phyloP scores from a whole-genome alignment of 2,329 filamentous ascomycete genomes.

The Fonsecaea pedrosoi region DNA sequence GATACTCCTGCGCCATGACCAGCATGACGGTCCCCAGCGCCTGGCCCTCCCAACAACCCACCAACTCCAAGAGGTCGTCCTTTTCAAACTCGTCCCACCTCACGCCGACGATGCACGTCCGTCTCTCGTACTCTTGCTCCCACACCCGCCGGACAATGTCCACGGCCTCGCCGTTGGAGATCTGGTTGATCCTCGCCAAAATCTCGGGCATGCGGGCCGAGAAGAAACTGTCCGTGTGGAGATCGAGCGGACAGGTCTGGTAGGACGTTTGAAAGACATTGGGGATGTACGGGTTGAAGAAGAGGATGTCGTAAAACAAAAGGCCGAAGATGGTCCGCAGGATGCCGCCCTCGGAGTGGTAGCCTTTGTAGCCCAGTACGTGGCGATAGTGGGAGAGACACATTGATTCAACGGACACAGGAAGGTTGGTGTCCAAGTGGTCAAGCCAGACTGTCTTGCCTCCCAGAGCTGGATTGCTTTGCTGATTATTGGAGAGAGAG shows the following conservation, averaged over 20 bases:
- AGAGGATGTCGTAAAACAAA: constrained; percentile 91
- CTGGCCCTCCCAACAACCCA: constrained; percentile 76
- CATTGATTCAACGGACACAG: constrained; percentile 93
- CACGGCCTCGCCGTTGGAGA: constrained; percentile 80
- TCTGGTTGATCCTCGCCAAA: constrained; percentile 82
- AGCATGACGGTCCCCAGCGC: constrained; percentile 86
- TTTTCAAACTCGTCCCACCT: constrained; percentile 83
- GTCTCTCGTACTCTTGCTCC: constrained; percentile 68
- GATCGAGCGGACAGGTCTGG: constrained; percentile 89
- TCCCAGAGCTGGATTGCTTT: constrained; percentile 42
- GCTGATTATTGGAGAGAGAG: constrained; percentile 21
- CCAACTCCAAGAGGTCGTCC: constrained; percentile 79
- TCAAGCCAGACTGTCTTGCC: constrained; percentile 88
- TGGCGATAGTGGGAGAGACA: constrained; percentile 84
- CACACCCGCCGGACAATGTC: constrained; percentile 72
- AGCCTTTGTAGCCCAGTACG: constrained; percentile 84
- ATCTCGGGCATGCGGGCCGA: constrained; percentile 85
- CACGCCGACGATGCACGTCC: constrained; percentile 87
- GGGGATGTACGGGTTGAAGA: constrained; percentile 76
- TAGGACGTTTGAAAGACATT: constrained; percentile 97
- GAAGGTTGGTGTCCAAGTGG: constrained; percentile 68
- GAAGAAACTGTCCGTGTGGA: constrained; percentile 93
- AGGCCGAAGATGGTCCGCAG: constrained; percentile 89
- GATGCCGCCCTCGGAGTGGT: constrained; percentile 90
- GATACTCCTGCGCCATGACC: constrained; percentile 94